phyloP scores from a whole-genome alignment of 257 asterid species.

The Cinchona pubescens region DNA sequence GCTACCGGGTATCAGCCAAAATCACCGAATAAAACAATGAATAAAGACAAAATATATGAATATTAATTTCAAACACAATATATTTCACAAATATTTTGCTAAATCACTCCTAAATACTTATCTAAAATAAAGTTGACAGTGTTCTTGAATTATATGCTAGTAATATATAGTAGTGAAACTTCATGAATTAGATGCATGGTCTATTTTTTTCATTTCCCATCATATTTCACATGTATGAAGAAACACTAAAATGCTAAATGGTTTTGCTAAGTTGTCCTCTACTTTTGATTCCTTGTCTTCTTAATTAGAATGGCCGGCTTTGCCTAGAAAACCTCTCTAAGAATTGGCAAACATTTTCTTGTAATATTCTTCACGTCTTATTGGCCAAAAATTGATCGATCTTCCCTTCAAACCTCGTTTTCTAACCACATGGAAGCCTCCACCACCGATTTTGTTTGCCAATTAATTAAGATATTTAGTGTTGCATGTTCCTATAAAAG shows the following conservation, averaged over 20 bases:
- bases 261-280: background rate
- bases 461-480: background rate
- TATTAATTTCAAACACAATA: background rate
- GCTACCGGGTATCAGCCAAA: background rate
- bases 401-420: background rate
- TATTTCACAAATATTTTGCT: background rate
- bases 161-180: too few species aligned
- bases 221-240: background rate
- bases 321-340: background rate
- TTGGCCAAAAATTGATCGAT: background rate
- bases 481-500: background rate
- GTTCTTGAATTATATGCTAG: background rate
- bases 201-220: background rate
- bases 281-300: background rate
- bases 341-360: background rate
- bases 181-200: background rate
- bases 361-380: conserved; percentile 11
- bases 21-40: background rate
- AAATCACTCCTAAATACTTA: background rate
- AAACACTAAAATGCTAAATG: background rate
- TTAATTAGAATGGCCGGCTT: conserved; percentile 14
- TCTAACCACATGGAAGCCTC: background rate
- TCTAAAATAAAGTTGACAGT: too few species aligned
- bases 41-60: background rate
- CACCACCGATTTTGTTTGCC: background rate